A percentile compares a stretch with the other conserved stretches of the same genome.
These are phyloP conservation scores for Castanea mollissima DNA, from an alignment of 306 rosid genomes.

Conservation along the genomic window DNA sequence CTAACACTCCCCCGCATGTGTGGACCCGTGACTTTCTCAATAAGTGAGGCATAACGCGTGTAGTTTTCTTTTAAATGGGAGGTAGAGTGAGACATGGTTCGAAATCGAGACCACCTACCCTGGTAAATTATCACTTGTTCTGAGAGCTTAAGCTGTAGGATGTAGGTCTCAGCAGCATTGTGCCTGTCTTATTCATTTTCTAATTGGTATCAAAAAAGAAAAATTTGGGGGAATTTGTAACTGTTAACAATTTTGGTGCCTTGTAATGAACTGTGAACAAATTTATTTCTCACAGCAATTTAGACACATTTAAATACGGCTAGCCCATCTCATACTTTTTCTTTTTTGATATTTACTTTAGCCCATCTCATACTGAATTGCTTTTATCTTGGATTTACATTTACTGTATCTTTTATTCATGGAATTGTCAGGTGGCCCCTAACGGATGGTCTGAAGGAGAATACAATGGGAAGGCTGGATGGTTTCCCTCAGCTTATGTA, in stretches of 20 bases:
- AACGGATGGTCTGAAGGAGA: conserved; percentile 98
- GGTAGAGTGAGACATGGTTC: too few relatives aligned
- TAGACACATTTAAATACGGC: not conserved
- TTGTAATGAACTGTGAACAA: not conserved
- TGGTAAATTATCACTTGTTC: too few relatives aligned
- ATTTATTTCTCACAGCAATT: not conserved
- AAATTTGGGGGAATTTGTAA: not conserved
- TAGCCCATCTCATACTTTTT: not conserved
- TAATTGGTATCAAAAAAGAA: not conserved
- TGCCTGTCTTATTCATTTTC: not conserved
- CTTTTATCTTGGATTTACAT: conserved; percentile 1
- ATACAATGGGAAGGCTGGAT: conserved; percentile 69
- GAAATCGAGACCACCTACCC: too few relatives aligned
- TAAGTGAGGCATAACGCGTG: too few relatives aligned
- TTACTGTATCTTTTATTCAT: not conserved
- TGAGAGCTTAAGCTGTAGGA: too few relatives aligned
- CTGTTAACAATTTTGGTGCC: not conserved
- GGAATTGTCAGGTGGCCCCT: conserved; percentile 46
- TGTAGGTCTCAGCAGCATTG: not conserved
- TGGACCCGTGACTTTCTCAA: too few relatives aligned
- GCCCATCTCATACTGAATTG: not conserved
- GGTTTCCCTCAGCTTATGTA: conserved; percentile 96
- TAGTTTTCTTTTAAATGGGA: too few relatives aligned
- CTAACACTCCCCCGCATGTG: too few relatives aligned
- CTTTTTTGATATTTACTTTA: not conserved